Evolutionary conservation across 1,284 basidiomycete species (phyloP).

Genomic region (Rhodotorula sp.): DNA sequence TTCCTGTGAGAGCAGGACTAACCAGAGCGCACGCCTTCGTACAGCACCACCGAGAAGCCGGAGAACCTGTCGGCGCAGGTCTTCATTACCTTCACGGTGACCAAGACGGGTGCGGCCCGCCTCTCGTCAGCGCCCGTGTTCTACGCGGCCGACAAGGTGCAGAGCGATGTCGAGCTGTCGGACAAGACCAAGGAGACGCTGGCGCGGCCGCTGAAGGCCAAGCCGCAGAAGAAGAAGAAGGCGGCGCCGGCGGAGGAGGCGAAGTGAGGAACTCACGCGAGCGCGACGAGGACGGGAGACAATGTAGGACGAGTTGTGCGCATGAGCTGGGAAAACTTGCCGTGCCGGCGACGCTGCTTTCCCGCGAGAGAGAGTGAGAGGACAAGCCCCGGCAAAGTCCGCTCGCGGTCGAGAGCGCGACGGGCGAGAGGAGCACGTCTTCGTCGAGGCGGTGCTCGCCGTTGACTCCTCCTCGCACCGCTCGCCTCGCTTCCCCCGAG

Average conservation of each 20-base stretch:
- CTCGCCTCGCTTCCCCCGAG: neutral
- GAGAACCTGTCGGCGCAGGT: constrained; percentile 44
- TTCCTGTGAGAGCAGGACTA: neutral
- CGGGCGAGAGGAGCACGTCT: neutral
- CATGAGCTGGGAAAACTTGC: neutral
- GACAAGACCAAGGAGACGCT: constrained; percentile 80
- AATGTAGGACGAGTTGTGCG: neutral
- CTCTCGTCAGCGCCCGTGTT: constrained; percentile 67
- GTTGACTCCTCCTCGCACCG: neutral
- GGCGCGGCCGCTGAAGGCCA: constrained; percentile 79
- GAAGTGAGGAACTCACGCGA: constrained; percentile 9
- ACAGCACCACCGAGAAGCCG: constrained; percentile 42
- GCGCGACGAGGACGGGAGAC: neutral
- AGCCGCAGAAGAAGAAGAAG: constrained; percentile 88
- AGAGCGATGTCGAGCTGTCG: constrained; percentile 83
- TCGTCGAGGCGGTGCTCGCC: neutral
- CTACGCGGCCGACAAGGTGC: constrained; percentile 88
- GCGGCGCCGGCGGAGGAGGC: constrained; percentile 52
- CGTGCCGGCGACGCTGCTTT: neutral
- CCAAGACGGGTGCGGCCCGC: constrained; percentile 48
- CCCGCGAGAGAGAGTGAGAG: neutral
- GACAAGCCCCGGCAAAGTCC: too few species aligned
- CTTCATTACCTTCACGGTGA: constrained; percentile 48
- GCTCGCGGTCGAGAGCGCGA: constrained; percentile 3
- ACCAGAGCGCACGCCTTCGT: neutral